Percentiles rank a stretch among this genome's conserved stretches.
phyloP scores from a whole-genome alignment of 306 rosid genomes.

The Hippophae gyantsensis region DNA sequence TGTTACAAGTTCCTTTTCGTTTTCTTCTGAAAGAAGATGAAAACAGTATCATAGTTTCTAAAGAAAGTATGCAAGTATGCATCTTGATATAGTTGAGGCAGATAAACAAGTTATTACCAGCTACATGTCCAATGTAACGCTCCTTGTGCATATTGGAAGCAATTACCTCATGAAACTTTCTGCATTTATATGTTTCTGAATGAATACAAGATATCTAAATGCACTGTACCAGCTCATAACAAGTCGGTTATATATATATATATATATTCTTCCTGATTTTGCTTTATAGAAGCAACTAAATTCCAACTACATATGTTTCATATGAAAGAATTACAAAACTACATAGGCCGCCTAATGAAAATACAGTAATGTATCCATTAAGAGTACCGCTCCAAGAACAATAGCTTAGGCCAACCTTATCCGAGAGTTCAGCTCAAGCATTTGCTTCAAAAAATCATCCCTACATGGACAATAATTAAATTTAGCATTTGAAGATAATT shows the following conservation, averaged over 20 bases:
- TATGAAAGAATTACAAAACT: neutral
- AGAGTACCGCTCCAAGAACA: neutral
- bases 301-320: no score
- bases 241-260: neutral
- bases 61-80: slow-evolving; percentile 1
- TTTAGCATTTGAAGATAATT: no score
- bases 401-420: slow-evolving; percentile 44
- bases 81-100: neutral
- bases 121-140: slow-evolving; percentile 18
- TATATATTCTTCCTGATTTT: no score
- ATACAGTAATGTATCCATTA: neutral
- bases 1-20: slow-evolving; percentile 1
- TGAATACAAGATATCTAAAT: neutral
- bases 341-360: neutral
- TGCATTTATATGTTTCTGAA: slow-evolving; percentile 18
- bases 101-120: slow-evolving; percentile 25
- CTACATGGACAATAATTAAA: slow-evolving; percentile 23
- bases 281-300: no score
- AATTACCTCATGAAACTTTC: slow-evolving; percentile 48
- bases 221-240: neutral
- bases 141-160: slow-evolving; percentile 20
- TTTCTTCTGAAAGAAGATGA: slow-evolving; percentile 26
- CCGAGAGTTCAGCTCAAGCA: slow-evolving; percentile 44
- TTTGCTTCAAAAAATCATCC: slow-evolving; percentile 38
- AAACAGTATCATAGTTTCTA: slow-evolving; percentile 18